These are phyloP conservation scores for Arxiozyma heterogenica DNA, from an alignment of 1,139 yeast genomes.

Conservation along the genomic window DNA sequence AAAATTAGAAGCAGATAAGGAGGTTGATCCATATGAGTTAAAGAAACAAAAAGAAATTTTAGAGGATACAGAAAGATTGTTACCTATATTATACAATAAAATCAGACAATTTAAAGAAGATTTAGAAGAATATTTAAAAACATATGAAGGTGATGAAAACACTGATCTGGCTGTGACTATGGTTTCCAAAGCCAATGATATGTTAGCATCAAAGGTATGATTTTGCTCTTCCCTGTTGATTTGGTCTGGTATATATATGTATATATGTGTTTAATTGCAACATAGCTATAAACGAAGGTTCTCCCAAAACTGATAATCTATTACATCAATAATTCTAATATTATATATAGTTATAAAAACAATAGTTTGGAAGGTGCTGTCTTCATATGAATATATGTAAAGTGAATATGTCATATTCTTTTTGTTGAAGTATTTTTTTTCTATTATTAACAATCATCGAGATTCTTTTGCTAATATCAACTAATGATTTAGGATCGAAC, in stretches of 20 bases:
- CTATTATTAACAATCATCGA: too few relatives aligned
- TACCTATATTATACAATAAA: slow-evolving; percentile 52
- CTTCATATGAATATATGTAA: too few relatives aligned
- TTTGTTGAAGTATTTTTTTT: too few relatives aligned
- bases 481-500: too few relatives aligned
- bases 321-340: too few relatives aligned
- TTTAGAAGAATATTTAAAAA: slow-evolving; percentile 35
- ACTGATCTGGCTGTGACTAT: slow-evolving; percentile 22
- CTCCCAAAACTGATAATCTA: too few relatives aligned
- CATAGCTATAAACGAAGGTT: too few relatives aligned
- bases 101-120: slow-evolving; percentile 42
- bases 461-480: too few relatives aligned
- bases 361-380: too few relatives aligned
- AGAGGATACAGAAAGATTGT: slow-evolving; percentile 59
- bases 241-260: not conserved
- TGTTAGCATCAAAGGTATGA: slow-evolving; percentile 11
- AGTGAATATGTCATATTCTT: not conserved
- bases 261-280: not conserved
- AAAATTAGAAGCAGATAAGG: slow-evolving; percentile 30
- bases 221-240: too few relatives aligned
- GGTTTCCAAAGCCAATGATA: slow-evolving; percentile 20
- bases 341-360: too few relatives aligned
- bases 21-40: slow-evolving; percentile 60
- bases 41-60: slow-evolving; percentile 58
- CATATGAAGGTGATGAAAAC: slow-evolving; percentile 37